Percentiles rank a stretch among this genome's conserved stretches.
Conservation (phyloP, 306 rosid genomes). For the Vicia faba region DNA sequence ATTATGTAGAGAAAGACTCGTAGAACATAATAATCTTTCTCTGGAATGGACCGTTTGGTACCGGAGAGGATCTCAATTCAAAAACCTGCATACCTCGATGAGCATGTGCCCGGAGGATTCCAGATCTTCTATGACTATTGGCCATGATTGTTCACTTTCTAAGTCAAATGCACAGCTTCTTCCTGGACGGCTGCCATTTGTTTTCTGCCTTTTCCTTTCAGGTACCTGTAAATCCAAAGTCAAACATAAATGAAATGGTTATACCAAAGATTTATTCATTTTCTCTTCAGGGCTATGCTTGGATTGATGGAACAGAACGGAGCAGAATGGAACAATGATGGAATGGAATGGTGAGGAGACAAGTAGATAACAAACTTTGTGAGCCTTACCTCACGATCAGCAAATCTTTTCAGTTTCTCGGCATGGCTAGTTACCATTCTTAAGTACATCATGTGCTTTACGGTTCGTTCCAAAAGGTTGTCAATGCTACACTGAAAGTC, state of each 20-base stretch:
- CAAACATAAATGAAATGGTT: slow-evolving; percentile 31
- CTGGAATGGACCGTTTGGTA: neutral
- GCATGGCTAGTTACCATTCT: slow-evolving; percentile 65
- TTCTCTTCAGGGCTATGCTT: neutral
- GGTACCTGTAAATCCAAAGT: slow-evolving; percentile 50
- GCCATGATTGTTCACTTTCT: slow-evolving; percentile 59
- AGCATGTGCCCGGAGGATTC: slow-evolving; percentile 75
- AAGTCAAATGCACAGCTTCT: slow-evolving; percentile 71
- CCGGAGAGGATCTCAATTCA: neutral
- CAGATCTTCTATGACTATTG: slow-evolving; percentile 86
- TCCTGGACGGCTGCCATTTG: slow-evolving; percentile 47
- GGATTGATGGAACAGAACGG: too few species aligned
- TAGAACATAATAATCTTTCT: neutral
- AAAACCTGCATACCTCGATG: slow-evolving; percentile 57
- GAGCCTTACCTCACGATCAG: slow-evolving; percentile 51
- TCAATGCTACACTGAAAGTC: slow-evolving; percentile 88
- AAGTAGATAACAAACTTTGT: neutral
- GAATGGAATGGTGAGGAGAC: too few species aligned
- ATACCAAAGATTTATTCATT: neutral
- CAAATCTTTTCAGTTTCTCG: slow-evolving; percentile 57
- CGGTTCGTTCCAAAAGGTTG: slow-evolving; percentile 75
- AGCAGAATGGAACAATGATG: too few species aligned
- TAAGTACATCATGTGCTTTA: slow-evolving; percentile 78
- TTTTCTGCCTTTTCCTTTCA: slow-evolving; percentile 39
- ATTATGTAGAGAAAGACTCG: neutral